These are phyloP conservation scores for Scedosporium minutisporum DNA, from an alignment of 2,329 filamentous ascomycete species.

Conservation along the genomic window DNA sequence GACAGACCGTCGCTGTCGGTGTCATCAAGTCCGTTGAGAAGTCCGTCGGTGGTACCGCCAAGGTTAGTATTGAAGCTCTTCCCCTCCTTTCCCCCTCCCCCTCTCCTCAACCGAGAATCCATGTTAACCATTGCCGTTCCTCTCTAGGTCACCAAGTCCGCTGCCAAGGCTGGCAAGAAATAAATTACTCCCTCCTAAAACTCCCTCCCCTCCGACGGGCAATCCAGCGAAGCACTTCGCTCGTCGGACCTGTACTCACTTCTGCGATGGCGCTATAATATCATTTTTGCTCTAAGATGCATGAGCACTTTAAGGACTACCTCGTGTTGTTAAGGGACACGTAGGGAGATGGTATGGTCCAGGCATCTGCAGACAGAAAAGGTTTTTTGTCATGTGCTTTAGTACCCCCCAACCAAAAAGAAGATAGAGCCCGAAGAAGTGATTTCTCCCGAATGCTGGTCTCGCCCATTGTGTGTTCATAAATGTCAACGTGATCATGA, in stretches of 20 bases:
- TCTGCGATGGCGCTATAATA: slow-evolving; percentile 34
- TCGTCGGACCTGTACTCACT: slow-evolving; percentile 24
- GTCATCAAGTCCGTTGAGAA: slow-evolving; percentile 86
- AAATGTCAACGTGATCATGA: too few species aligned
- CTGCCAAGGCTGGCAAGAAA: slow-evolving; percentile 67
- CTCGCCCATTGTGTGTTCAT: background rate
- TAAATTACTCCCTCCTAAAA: slow-evolving; percentile 32
- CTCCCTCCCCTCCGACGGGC: background rate
- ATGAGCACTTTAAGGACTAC: slow-evolving; percentile 7
- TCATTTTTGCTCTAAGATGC: slow-evolving; percentile 30
- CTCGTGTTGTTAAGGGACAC: background rate
- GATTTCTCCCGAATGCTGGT: slow-evolving; percentile 10
- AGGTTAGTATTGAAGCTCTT: slow-evolving; percentile 30
- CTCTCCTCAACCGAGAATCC: background rate
- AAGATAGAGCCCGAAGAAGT: slow-evolving; percentile 33
- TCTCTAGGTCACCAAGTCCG: slow-evolving; percentile 52
- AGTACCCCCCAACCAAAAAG: slow-evolving; percentile 22
- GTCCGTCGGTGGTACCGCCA: slow-evolving; percentile 44
- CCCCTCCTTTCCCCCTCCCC: slow-evolving; percentile 18
- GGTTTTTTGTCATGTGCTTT: slow-evolving; percentile 34
- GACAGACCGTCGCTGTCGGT: slow-evolving; percentile 82
- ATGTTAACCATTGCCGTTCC: background rate
- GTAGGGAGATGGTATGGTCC: slow-evolving; percentile 18
- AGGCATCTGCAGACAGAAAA: slow-evolving; percentile 26
- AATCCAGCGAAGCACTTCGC: slow-evolving; percentile 1